These are phyloP conservation scores for Tolypocladium sp. DNA, from an alignment of 2,329 filamentous ascomycete species.

Conservation along the genomic window DNA sequence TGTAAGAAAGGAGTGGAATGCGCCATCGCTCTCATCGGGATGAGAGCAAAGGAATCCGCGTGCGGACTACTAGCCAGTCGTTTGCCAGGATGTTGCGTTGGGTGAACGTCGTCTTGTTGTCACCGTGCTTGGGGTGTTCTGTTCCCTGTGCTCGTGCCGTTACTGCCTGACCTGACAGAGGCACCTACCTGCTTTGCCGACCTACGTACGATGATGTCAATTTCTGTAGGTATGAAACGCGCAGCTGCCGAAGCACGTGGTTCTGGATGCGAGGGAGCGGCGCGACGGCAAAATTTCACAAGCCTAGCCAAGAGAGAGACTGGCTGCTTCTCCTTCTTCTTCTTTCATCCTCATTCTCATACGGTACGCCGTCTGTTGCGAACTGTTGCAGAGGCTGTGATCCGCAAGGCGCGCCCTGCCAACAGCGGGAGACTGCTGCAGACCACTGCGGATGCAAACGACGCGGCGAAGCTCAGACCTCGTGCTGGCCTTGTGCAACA, in stretches of 20 bases:
- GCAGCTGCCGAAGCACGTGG: background rate
- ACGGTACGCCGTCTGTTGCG: background rate
- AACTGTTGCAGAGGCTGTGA: background rate
- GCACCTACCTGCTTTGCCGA: background rate
- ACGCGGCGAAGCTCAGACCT: slow-evolving; percentile 6
- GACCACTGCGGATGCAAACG: background rate
- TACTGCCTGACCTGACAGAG: background rate
- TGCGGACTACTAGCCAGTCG: too few relatives aligned
- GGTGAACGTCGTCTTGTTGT: background rate
- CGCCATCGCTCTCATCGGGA: background rate
- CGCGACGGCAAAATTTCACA: background rate
- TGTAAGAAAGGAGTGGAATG: background rate
- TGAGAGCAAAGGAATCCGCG: background rate
- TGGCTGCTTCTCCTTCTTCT: background rate
- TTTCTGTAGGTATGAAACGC: background rate
- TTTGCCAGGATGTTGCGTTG: background rate
- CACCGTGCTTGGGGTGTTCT: background rate
- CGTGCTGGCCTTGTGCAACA: background rate
- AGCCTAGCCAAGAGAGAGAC: background rate
- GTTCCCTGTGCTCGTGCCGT: background rate
- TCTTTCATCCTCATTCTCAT: background rate
- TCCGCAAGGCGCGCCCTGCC: background rate
- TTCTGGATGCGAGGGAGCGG: background rate
- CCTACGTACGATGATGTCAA: background rate
- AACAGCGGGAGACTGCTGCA: background rate